Base-by-base conservation (phyloP, 2,329 filamentous ascomycete species). In the Plectosphaerella sp. region DNA sequence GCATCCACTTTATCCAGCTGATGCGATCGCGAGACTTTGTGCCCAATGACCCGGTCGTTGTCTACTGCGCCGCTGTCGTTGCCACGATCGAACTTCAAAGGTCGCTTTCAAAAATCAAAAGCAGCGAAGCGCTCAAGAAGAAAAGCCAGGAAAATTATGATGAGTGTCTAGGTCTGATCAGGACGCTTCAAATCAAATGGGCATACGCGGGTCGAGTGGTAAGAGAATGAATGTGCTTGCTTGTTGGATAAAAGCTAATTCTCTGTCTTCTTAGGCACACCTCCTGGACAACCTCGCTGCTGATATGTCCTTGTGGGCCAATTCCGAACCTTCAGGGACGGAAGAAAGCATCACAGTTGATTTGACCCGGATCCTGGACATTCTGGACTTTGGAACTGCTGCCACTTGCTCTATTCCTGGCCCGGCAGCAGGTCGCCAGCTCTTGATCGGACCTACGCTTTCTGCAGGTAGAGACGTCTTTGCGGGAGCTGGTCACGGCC, bases 11-110 rank as follows among this genome's bases (percentile, higher is more conserved):
- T 18, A 67, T 81, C 1, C 76, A 79, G 47, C 69, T 71, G 55
- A 76, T 48, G 33, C 18, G 33, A 16, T n/a, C 16, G n/a, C 18
- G 46, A 22, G 9, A 39, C 33, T 48, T 36, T 54, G 61, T 67
- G 41, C 67, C 74, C 75, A 79, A 54, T 78, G 62, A 66, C 28
- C 61, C 61, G 2, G 51, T 56, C 1, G 16, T 66, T 14, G 62
- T 71, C 2, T 76, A 80, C 43, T 76, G 76, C 50, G 75, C 75
- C 3, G 75, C 74, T 0, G 73, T 80, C 2, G 72, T 79, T 3
- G 77, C 77, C 1, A 80, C 77, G 3, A 79, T 80, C 36, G 77
- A 77, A 54, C 59, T 80, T 3, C 78, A 80, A 54, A 67, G 76
- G 42, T 36, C 33, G 14, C 7, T 48, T 12, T 35, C 33, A 5